Base-by-base conservation (phyloP, 805 yeast species). In the Saccharomycopsis sp. region DNA sequence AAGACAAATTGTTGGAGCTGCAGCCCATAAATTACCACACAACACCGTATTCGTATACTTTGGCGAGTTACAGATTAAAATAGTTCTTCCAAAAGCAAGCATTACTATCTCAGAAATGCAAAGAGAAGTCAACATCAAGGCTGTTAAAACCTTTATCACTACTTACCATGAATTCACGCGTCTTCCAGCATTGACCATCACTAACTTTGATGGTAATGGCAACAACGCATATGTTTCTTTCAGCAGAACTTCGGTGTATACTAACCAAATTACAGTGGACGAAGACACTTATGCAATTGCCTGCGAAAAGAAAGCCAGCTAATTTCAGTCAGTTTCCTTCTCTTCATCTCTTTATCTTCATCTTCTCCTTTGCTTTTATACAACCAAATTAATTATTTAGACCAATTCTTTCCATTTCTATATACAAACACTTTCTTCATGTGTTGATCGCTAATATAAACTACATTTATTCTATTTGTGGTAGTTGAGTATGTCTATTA, bases 191-290 rank as follows among this genome's bases (percentile, higher is more conserved):
- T 22, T 61, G n/a, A 47, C 51, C 41, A 51, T 61, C 12, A 42
- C 56, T 25, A 56, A 61, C 54, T 58, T 61, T 34, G 62, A 61
- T 49, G 63, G 63, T 12, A 38, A 47, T 23, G 56, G 56, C 3
- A 56, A 53, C 58, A 29, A 58, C 41, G 63, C 60, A 5, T 56
- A 56, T 47, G 19, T 61, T n/a, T 58, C 58, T 20, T 61, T 61
- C 50, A 62, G 47, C 14, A 19, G 47, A 12, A 56, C 47, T 42
- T 47, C 29, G 15, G 52, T 24, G 1, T 56, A 58, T 29, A 20
- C 19, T 3, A 54, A 58, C 34, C 25, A 52, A 14, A 14, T 47
- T 2, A 55, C 56, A 3, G 63, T 58, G 5, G 58, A 61, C 35
- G 63, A 60, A 44, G 58, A 23, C 3, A 55, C 56, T 24, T 60